Evolutionary conservation across 148 eudicot species (phyloP).

Genomic region (Chenopodium formosanum): DNA sequence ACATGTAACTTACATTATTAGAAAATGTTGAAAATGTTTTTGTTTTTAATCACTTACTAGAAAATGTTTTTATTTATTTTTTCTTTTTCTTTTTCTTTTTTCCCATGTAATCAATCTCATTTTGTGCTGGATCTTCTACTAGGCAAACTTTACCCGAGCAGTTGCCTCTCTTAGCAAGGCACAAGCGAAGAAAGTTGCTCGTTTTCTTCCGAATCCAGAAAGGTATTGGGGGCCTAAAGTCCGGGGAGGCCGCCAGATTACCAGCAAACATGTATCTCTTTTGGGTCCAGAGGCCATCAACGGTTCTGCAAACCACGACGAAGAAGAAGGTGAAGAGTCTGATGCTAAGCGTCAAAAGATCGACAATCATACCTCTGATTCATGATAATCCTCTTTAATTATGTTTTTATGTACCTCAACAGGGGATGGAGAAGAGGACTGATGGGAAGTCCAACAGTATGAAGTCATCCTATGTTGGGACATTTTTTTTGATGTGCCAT

Average conservation of each 20-base stretch:
- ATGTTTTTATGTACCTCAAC: constrained; percentile 22
- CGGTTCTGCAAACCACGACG: constrained; percentile 39
- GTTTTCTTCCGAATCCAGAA: constrained; percentile 88
- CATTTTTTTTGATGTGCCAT: not conserved
- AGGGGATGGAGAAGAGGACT: constrained; percentile 24
- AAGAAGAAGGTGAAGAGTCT: constrained; percentile 59
- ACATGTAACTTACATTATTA: too few relatives aligned
- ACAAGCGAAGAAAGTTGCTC: constrained; percentile 90
- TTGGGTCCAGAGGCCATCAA: constrained; percentile 70
- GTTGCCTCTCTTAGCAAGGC: constrained; percentile 94
- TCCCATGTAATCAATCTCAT: not conserved
- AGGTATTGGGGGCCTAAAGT: constrained; percentile 97
- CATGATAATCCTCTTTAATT: constrained; percentile 25
- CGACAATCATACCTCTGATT: constrained; percentile 47
- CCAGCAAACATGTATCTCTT: constrained; percentile 80
- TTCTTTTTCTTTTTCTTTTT: not conserved
- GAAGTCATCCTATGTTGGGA: constrained; percentile 20
- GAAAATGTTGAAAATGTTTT: too few relatives aligned
- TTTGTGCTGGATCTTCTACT: not conserved
- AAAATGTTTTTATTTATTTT: too few relatives aligned
- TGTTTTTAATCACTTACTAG: not conserved
- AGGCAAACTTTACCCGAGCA: constrained; percentile 94
- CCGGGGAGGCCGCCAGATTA: constrained; percentile 77
- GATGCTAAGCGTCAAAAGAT: constrained; percentile 76
- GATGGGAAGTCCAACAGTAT: constrained; percentile 14